Percentiles rank a stretch among this genome's conserved stretches.
phyloP scores from a whole-genome alignment of 2,329 filamentous ascomycete genomes.

The Trichoderma semiorbis region DNA sequence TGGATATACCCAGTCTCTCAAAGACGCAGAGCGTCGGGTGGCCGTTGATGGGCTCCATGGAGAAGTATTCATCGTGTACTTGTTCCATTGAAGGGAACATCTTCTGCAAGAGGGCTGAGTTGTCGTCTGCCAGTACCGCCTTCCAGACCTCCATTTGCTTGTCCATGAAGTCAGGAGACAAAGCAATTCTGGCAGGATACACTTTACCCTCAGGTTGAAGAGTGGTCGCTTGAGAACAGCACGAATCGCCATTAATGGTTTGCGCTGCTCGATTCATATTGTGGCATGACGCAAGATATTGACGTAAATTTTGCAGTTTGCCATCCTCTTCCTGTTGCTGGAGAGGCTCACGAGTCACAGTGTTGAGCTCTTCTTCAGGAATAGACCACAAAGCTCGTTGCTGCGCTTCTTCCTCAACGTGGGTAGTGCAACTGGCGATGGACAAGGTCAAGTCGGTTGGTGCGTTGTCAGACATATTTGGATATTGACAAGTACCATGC shows the following conservation, averaged over 20 bases:
- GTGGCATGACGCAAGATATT: neutral
- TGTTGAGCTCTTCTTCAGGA: neutral
- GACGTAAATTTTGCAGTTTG: neutral
- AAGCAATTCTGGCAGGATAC: neutral
- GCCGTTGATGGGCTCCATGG: conserved; percentile 32
- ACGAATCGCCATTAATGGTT: neutral
- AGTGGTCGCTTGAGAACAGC: conserved; percentile 23
- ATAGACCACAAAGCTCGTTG: neutral
- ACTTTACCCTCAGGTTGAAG: neutral
- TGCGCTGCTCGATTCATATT: neutral
- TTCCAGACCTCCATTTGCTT: neutral
- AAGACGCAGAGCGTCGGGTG: conserved; percentile 34
- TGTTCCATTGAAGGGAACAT: conserved; percentile 33
- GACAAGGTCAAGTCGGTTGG: neutral
- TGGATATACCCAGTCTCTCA: conserved; percentile 35
- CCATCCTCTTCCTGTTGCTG: neutral
- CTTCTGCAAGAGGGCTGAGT: neutral
- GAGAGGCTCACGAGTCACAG: neutral
- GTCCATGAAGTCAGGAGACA: neutral
- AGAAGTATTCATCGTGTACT: conserved; percentile 32
- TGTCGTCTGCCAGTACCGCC: neutral
- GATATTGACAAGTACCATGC: neutral
- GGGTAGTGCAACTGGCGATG: neutral
- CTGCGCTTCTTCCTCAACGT: neutral
- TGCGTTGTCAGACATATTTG: neutral